Percentiles rank a stretch among this genome's conserved stretches.
Evolutionary conservation across 768 basidiomycete species (phyloP).

Genomic region (Leucosporidium creatinivorum): DNA sequence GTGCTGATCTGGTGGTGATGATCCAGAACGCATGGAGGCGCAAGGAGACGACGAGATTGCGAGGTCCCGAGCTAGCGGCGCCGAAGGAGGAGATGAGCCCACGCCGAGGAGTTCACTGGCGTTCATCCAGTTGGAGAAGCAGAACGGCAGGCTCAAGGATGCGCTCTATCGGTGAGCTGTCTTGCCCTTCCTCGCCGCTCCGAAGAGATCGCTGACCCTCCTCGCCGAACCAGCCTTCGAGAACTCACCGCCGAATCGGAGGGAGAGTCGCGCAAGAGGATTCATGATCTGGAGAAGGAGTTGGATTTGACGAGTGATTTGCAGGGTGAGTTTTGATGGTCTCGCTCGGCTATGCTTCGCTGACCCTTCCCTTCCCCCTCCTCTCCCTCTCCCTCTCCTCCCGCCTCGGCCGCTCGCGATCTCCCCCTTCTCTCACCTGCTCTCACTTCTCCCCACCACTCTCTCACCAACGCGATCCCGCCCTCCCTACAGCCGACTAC

Average conservation of each 20-base stretch:
- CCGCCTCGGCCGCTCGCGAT: slow-evolving; percentile 37
- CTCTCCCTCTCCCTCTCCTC: background rate
- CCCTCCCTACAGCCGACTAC: slow-evolving; percentile 35
- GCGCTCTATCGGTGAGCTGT: slow-evolving; percentile 66
- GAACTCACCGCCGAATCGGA: slow-evolving; percentile 85
- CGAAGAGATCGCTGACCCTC: background rate
- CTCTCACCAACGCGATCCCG: too few relatives aligned
- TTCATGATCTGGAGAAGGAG: slow-evolving; percentile 85
- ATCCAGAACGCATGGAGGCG: slow-evolving; percentile 37
- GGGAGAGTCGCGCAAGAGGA: slow-evolving; percentile 67
- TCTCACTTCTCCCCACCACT: background rate
- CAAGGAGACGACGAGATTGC: slow-evolving; percentile 39
- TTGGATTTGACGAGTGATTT: slow-evolving; percentile 68
- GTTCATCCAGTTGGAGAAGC: slow-evolving; percentile 81
- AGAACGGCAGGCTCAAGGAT: slow-evolving; percentile 91
- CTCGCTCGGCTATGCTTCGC: too few relatives aligned
- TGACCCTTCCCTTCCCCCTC: background rate
- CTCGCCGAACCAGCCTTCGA: slow-evolving; percentile 53
- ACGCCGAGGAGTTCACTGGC: slow-evolving; percentile 49
- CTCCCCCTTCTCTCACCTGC: background rate
- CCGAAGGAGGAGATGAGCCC: slow-evolving; percentile 37
- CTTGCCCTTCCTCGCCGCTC: background rate
- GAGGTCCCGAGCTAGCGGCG: slow-evolving; percentile 7
- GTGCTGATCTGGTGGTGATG: background rate
- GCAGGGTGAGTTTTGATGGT: slow-evolving; percentile 48